Evolutionary conservation across 306 rosid genomes (phyloP).

Genomic region (Prunus fruticosa): DNA sequence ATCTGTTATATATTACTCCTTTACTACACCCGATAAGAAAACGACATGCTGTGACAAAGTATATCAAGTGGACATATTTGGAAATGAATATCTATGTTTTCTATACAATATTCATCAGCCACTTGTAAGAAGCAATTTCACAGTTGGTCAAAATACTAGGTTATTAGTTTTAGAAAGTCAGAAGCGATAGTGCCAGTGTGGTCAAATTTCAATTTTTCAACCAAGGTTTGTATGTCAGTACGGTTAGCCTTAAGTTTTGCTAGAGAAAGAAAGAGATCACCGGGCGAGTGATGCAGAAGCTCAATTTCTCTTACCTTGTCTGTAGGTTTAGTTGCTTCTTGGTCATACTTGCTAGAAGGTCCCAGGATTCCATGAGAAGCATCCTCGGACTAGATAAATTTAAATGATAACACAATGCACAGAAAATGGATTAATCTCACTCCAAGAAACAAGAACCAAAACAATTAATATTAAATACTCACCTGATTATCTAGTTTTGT

Average conservation of each 20-base stretch:
- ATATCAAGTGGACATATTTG: neutral
- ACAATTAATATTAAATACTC: constrained; percentile 17
- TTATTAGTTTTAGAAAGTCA: neutral
- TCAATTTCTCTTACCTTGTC: constrained; percentile 38
- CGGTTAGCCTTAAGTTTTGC: neutral
- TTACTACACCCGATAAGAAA: neutral
- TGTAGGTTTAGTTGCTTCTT: constrained; percentile 38
- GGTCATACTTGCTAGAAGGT: constrained; percentile 37
- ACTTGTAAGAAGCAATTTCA: neutral
- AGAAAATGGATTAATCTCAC: constrained; percentile 7
- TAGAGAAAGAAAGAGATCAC: neutral
- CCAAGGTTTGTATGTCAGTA: neutral
- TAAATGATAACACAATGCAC: constrained; percentile 2
- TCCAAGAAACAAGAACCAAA: constrained; percentile 20
- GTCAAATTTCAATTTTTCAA: neutral
- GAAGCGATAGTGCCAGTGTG: neutral
- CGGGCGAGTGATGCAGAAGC: neutral
- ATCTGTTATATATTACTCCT: neutral
- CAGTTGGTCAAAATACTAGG: neutral
- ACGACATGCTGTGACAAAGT: neutral
- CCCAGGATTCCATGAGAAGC: constrained; percentile 42
- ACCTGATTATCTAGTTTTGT: constrained; percentile 59
- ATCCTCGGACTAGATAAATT: constrained; percentile 44
- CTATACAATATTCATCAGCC: neutral
- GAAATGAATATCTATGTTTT: neutral